Conservation (phyloP, 306 rosid species). For the Trifolium dubium region DNA sequence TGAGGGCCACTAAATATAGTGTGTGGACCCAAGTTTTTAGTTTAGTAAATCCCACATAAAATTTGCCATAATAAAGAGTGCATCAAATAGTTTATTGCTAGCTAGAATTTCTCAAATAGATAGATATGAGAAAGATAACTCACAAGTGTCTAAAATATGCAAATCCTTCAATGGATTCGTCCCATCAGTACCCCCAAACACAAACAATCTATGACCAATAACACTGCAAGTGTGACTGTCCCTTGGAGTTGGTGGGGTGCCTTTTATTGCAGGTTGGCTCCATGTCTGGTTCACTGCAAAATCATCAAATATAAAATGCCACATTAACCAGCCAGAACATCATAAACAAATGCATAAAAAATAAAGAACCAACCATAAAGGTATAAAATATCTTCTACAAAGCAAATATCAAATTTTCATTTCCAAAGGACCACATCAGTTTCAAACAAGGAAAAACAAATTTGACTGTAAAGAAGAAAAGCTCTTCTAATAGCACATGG, state of each 20-base stretch:
- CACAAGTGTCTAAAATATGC: slow-evolving; percentile 86
- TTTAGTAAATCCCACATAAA: slow-evolving; percentile 23
- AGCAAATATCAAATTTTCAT: too few relatives aligned
- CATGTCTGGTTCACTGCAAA: slow-evolving; percentile 82
- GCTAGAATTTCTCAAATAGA: slow-evolving; percentile 16
- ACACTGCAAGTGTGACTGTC: slow-evolving; percentile 93
- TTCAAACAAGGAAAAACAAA: slow-evolving; percentile 8
- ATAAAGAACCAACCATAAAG: too few relatives aligned
- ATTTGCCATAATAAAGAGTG: slow-evolving; percentile 4
- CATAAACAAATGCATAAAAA: not conserved
- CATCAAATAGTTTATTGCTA: not conserved
- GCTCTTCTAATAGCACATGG: slow-evolving; percentile 12
- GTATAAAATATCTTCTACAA: too few relatives aligned
- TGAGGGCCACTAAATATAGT: slow-evolving; percentile 10
- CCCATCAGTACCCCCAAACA: slow-evolving; percentile 99
- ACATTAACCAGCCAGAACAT: slow-evolving; percentile 34
- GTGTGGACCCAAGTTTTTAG: slow-evolving; percentile 1
- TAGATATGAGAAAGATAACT: slow-evolving; percentile 43
- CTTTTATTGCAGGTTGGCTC: slow-evolving; percentile 81
- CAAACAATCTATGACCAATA: slow-evolving; percentile 79
- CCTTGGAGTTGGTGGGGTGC: slow-evolving; percentile 81
- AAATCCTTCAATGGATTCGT: slow-evolving; percentile 85
- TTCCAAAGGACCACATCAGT: not conserved
- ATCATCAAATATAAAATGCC: slow-evolving; percentile 48
- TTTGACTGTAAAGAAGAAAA: not conserved